Evolutionary conservation across 2,329 filamentous ascomycete species (phyloP).

Genomic region (Pseudofabraea citricarpa): DNA sequence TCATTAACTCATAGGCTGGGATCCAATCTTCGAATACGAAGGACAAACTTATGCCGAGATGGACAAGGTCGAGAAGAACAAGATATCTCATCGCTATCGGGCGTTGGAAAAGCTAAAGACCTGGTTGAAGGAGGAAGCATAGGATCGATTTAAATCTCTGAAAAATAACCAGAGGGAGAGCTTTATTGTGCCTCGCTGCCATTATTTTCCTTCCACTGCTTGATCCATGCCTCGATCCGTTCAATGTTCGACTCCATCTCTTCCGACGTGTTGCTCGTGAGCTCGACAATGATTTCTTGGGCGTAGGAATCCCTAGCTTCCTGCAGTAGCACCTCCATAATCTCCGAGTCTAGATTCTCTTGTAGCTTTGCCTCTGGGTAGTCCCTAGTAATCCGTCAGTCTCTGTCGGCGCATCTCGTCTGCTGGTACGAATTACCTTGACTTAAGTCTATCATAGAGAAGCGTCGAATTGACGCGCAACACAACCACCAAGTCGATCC

Average conservation of each 20-base stretch:
- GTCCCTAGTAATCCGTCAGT: conserved; percentile 49
- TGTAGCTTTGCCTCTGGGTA: conserved; percentile 86
- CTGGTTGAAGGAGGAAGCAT: conserved; percentile 53
- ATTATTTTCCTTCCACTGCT: conserved; percentile 73
- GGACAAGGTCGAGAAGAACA: conserved; percentile 83
- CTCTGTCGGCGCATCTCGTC: neutral
- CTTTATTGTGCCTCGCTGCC: conserved; percentile 19
- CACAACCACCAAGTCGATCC: conserved; percentile 94
- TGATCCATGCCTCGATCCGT: conserved; percentile 75
- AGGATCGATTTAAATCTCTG: neutral
- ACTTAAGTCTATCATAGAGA: conserved; percentile 78
- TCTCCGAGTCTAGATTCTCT: conserved; percentile 95
- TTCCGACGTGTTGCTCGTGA: conserved; percentile 74
- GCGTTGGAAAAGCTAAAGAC: conserved; percentile 81
- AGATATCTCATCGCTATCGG: conserved; percentile 83
- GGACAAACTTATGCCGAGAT: conserved; percentile 95
- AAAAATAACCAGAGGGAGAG: neutral
- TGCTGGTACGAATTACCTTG: conserved; percentile 45
- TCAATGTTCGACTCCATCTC: conserved; percentile 89
- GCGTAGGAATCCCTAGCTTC: conserved; percentile 87
- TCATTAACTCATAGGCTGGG: conserved; percentile 67
- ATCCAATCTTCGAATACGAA: conserved; percentile 91
- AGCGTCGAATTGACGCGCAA: conserved; percentile 74
- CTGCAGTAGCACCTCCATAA: conserved; percentile 90
- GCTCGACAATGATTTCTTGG: conserved; percentile 81